Percentiles rank a stretch among this genome's conserved stretches.
These are phyloP conservation scores for Phytophthora quininea DNA, from an alignment of 352 stramenopile genomes.

Conservation along the genomic window DNA sequence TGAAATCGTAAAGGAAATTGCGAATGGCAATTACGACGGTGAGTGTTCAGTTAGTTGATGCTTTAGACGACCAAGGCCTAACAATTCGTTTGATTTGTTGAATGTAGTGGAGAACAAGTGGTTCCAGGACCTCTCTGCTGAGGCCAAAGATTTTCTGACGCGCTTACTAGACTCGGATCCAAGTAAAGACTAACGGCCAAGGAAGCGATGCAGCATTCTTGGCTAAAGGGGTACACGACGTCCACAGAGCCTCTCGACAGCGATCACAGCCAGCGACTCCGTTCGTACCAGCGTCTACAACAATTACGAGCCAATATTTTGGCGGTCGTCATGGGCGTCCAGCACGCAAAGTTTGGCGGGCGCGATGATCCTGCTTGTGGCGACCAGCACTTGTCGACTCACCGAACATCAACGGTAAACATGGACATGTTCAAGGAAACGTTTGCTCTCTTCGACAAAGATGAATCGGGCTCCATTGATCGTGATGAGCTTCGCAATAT, in stretches of 20 bases:
- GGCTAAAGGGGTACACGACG: constrained; percentile 54
- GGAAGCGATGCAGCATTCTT: constrained; percentile 65
- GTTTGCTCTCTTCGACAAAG: constrained; percentile 79
- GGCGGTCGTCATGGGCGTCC: constrained; percentile 70
- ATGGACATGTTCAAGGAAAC: constrained; percentile 86
- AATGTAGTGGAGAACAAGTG: constrained; percentile 45
- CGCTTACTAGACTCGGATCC: constrained; percentile 59
- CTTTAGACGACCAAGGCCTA: background rate
- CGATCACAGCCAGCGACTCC: constrained; percentile 56
- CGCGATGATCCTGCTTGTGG: constrained; percentile 14
- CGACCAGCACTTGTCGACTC: constrained; percentile 24
- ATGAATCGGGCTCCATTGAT: constrained; percentile 74
- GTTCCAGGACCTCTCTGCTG: constrained; percentile 60
- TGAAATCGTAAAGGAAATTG: constrained; percentile 70
- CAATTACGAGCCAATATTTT: constrained; percentile 80
- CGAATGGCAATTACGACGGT: constrained; percentile 68
- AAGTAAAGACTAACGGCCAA: constrained; percentile 53
- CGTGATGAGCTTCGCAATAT: constrained; percentile 60
- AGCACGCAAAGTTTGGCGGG: constrained; percentile 59
- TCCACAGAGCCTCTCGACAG: constrained; percentile 52
- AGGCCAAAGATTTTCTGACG: constrained; percentile 70
- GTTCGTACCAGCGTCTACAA: constrained; percentile 70
- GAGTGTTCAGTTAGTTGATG: background rate
- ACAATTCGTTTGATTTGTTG: background rate
- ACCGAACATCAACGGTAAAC: constrained; percentile 61